A percentile compares a stretch with the other conserved stretches of the same genome.
Conservation (phyloP, 805 yeast genomes). For the Metschnikowia dekortorum region DNA sequence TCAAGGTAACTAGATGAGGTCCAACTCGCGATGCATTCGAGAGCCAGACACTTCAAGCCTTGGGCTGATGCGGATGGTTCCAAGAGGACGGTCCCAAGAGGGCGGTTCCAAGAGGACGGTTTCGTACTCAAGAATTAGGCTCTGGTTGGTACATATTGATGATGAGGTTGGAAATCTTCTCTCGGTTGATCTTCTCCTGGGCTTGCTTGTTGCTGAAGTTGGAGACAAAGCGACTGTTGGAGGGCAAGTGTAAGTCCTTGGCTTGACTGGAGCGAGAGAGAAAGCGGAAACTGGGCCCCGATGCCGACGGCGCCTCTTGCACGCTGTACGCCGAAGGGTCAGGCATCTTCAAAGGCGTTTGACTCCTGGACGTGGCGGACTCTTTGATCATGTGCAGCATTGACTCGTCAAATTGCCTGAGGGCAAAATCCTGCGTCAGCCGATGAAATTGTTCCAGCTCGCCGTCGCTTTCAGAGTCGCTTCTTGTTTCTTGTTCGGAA, state of each 20-base stretch:
- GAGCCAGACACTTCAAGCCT: no score
- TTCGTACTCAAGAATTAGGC: not conserved
- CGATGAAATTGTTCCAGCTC: not conserved
- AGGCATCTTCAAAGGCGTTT: constrained; percentile 22
- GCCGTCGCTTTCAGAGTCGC: not conserved
- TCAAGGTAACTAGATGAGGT: no score
- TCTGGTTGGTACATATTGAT: constrained; percentile 28
- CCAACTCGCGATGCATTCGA: no score
- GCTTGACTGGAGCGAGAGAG: constrained; percentile 53
- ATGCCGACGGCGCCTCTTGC: constrained; percentile 22
- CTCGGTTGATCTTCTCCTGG: constrained; percentile 48
- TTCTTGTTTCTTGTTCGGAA: not conserved
- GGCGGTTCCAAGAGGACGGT: not conserved
- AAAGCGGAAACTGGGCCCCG: constrained; percentile 39
- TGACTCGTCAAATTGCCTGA: not conserved
- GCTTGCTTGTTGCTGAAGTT: constrained; percentile 49
- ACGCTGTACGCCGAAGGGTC: constrained; percentile 13
- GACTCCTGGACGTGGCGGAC: not conserved
- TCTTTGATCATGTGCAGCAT: constrained; percentile 1
- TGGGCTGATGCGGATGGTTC: not conserved
- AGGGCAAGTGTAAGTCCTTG: constrained; percentile 48
- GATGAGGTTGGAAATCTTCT: constrained; percentile 54
- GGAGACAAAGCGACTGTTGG: constrained; percentile 50
- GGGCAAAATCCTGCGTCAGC: not conserved
- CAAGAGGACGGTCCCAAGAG: not conserved